A percentile compares a stretch with the other conserved stretches of the same genome.
Evolutionary conservation across 106 monocot species (phyloP).

Genomic region (Posidonia australis): DNA sequence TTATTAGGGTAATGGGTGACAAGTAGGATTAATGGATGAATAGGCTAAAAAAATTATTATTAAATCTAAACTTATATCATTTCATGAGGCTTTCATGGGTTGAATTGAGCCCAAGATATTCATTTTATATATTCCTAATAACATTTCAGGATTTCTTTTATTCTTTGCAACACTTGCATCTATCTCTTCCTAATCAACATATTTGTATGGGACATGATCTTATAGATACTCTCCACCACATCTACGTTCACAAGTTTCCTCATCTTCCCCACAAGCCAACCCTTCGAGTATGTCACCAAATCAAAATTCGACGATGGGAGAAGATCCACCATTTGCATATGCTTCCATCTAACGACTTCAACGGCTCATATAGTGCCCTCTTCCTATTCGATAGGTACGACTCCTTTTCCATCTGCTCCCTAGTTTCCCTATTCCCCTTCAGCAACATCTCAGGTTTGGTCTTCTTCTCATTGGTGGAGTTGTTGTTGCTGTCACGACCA

Average conservation of each 20-base stretch:
- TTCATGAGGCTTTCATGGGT: no score
- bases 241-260: constrained; percentile 92
- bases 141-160: no score
- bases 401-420: constrained; percentile 17
- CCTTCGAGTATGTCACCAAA: constrained; percentile 53
- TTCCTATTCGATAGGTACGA: constrained; percentile 44
- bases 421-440: background rate
- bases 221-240: constrained; percentile 98
- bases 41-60: no score
- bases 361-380: constrained; percentile 71
- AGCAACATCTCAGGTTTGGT: background rate
- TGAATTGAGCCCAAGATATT: no score
- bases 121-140: no score
- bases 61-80: no score
- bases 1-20: no score
- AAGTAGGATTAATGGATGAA: no score
- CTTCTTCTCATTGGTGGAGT: background rate
- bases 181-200: no score
- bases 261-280: constrained; percentile 90
- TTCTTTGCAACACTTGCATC: no score
- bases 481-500: background rate
- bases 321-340: constrained; percentile 30
- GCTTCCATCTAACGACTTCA: constrained; percentile 30
- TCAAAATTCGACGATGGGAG: constrained; percentile 92
- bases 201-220: no score